Percentiles rank a stretch among this genome's conserved stretches.
Conservation (phyloP, 257 asterid species). For the Solanum clarkiae region DNA sequence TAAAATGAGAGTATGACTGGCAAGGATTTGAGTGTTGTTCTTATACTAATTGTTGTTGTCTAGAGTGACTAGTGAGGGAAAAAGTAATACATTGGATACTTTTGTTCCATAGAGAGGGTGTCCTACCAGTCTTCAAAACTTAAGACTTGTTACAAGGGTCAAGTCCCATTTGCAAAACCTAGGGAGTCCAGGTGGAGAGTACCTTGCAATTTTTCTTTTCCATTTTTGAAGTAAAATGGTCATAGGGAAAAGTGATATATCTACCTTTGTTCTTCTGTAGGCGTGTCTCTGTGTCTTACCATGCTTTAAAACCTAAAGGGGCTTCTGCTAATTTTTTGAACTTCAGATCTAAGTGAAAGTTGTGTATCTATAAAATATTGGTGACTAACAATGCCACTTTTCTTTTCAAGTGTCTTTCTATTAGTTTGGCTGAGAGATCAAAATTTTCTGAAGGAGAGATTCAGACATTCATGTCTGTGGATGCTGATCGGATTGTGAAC, state of each 20-base stretch:
- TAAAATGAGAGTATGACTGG: background rate
- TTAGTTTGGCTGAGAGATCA: slow-evolving; percentile 82
- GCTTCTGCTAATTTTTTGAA: background rate
- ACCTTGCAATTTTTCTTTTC: background rate
- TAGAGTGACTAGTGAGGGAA: background rate
- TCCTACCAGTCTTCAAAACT: background rate
- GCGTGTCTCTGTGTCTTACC: background rate
- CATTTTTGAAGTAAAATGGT: background rate
- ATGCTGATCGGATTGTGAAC: slow-evolving; percentile 83
- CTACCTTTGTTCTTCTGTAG: background rate
- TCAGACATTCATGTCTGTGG: slow-evolving; percentile 97
- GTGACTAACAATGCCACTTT: background rate
- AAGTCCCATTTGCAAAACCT: background rate
- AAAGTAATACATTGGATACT: background rate
- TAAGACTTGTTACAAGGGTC: background rate
- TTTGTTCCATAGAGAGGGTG: background rate
- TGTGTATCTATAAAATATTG: background rate
- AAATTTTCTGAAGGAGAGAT: slow-evolving; percentile 95
- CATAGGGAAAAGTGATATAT: background rate
- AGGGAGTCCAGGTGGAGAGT: background rate
- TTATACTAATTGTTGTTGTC: background rate
- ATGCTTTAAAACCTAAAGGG: background rate
- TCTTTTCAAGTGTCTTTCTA: slow-evolving; percentile 55
- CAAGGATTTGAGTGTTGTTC: background rate
- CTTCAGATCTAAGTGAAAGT: background rate